Evolutionary conservation across 164 flowering plant species (phyloP).

Genomic region (Malania oleifera): DNA sequence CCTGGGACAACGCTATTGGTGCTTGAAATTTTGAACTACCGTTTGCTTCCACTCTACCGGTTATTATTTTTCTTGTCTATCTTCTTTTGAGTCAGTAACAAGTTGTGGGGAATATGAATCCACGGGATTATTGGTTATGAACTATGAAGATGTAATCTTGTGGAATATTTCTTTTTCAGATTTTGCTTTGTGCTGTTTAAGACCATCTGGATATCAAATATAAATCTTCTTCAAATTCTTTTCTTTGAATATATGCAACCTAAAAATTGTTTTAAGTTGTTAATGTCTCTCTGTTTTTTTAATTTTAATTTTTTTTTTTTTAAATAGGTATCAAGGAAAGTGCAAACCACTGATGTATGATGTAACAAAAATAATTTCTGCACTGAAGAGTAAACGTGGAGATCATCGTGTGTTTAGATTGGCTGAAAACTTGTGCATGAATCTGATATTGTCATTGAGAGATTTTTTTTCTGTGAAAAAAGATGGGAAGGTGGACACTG

Average conservation of each 20-base stretch:
- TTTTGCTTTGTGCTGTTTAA: neutral
- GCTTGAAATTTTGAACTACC: constrained; percentile 90
- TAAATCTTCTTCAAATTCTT: neutral
- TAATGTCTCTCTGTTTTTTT: neutral
- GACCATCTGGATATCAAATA: neutral
- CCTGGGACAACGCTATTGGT: constrained; percentile 72
- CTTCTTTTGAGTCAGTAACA: too few relatives aligned
- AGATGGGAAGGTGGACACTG: constrained; percentile 75
- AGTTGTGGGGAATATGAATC: too few relatives aligned
- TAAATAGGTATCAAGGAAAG: constrained; percentile 84
- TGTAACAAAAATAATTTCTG: constrained; percentile 78
- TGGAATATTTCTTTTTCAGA: neutral
- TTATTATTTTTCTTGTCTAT: constrained; percentile 17
- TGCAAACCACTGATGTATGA: constrained; percentile 86
- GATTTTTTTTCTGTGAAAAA: constrained; percentile 85
- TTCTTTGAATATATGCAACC: neutral
- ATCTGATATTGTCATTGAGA: constrained; percentile 76
- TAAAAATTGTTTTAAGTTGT: too few relatives aligned
- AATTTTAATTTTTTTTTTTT: constrained; percentile 5
- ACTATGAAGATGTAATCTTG: too few relatives aligned
- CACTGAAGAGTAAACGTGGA: constrained; percentile 82
- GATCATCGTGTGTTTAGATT: constrained; percentile 93
- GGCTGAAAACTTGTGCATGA: constrained; percentile 97
- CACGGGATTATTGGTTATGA: too few relatives aligned
- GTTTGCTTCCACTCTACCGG: constrained; percentile 95